Evolutionary conservation across 1,139 yeast species (phyloP), one percentile per base, ranked within the genome.

Genomic region (Blastobotrys petasosporus): DNA sequence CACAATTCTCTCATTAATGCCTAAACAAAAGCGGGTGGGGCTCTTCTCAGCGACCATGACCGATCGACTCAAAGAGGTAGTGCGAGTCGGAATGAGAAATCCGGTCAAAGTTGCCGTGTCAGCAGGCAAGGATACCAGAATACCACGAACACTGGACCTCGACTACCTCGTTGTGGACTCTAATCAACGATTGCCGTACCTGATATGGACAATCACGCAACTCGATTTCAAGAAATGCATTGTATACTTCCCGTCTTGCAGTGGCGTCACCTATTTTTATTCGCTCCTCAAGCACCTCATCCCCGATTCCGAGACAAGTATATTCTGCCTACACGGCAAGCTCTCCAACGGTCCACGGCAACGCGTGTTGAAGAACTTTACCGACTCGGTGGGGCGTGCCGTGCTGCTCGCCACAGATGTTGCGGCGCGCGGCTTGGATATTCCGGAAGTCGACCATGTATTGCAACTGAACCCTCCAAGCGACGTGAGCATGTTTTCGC

Each of bases 1-100:
- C 33, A 69, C 74, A 33, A 85, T 88, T 29, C 70, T 88, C 39
- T 74, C 77, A 43, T 66, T 74, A 41, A 68, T 90, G 34, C 96
- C 98, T 0, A 83, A 85, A 57, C 98, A 92, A 66, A 78, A 95
- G 59, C 75, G 98, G 59, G 88, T 95, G 0, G 98, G 98, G 1
- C 70, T 90, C 30, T 90, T 88, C 61, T 86, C 95, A 1, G 97
- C 97, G 1, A 90, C 97, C 0, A 77, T 90, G 39, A 77, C 86
- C 1, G 79, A 86, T 42, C 95, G 95, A 0, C 88, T 67, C 4
- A 58, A 59, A 11, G 63, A 64, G 37, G 55, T 67, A 37, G 66
- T 65, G 2, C 58, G 65, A 13, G 60, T 64, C 0, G 96, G 97
- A 12, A 77, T 90, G 77, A 75, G 94, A 49, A 88, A 90, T 60